Conservation (phyloP, 2,329 filamentous ascomycete genomes). For the Penicillium sp. region DNA sequence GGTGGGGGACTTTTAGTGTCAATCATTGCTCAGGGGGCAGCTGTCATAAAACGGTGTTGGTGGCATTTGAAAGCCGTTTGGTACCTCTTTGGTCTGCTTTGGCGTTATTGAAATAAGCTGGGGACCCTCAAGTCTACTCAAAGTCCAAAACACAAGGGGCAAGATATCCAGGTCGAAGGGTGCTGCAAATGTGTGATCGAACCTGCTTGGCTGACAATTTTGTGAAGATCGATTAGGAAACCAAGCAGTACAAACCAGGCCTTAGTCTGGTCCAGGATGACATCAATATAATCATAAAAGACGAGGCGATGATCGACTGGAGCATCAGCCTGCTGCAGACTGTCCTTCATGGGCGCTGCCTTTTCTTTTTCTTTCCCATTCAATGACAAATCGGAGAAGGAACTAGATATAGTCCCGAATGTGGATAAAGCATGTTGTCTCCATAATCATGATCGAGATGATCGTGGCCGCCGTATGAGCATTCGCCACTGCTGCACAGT, state of each 20-base stretch:
- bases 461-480: neutral
- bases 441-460: neutral
- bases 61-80: neutral
- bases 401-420: conserved; percentile 6
- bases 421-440: conserved; percentile 2
- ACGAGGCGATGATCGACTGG: conserved; percentile 9
- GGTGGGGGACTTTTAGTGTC: neutral
- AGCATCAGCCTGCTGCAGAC: neutral
- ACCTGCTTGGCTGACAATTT: neutral
- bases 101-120: neutral
- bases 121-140: neutral
- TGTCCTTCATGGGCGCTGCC: neutral
- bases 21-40: conserved; percentile 6
- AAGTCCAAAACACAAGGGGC: neutral
- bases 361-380: neutral
- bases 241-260: neutral
- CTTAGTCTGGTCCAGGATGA: conserved; percentile 4
- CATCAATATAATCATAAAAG: conserved; percentile 2
- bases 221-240: neutral
- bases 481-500: conserved; percentile 1
- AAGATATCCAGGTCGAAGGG: neutral
- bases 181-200: conserved; percentile 1
- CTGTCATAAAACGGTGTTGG: conserved; percentile 12
- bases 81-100: neutral
- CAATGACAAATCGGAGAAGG: conserved; percentile 13